These are phyloP conservation scores for Zymoseptoria passerinii DNA, from an alignment of 2,329 filamentous ascomycete genomes.

Conservation along the genomic window DNA sequence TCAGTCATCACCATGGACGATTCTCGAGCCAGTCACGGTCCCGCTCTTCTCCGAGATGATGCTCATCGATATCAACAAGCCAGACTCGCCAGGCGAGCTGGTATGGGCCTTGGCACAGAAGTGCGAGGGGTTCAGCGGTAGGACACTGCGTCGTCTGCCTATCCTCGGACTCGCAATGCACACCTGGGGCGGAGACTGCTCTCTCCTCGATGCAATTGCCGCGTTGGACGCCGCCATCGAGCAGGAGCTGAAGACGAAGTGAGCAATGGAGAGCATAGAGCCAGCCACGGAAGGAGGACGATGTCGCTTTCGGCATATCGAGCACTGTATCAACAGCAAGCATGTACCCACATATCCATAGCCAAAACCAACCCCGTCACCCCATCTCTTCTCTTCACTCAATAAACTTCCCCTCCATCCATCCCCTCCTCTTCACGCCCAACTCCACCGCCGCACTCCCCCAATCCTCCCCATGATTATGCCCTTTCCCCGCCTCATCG, in stretches of 20 bases:
- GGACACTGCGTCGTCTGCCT: slow-evolving; percentile 36
- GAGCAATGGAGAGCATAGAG: background rate
- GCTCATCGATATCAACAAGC: slow-evolving; percentile 12
- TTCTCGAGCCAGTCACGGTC: slow-evolving; percentile 14
- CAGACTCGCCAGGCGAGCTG: slow-evolving; percentile 21
- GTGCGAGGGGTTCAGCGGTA: slow-evolving; percentile 35
- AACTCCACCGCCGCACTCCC: slow-evolving; percentile 89
- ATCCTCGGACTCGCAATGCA: slow-evolving; percentile 36
- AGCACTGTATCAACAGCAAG: background rate
- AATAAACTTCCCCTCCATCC: slow-evolving; percentile 61
- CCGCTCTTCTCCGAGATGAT: slow-evolving; percentile 27
- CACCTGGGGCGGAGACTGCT: slow-evolving; percentile 28
- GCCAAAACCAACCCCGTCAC: background rate
- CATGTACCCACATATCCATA: background rate
- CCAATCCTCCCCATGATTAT: slow-evolving; percentile 98
- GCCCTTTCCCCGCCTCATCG: slow-evolving; percentile 41
- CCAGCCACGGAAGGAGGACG: too few relatives aligned
- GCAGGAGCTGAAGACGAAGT: slow-evolving; percentile 24
- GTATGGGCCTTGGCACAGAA: slow-evolving; percentile 29
- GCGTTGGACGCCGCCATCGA: slow-evolving; percentile 32
- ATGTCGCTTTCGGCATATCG: background rate
- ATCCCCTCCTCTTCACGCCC: slow-evolving; percentile 76
- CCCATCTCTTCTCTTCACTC: slow-evolving; percentile 29
- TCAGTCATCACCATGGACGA: slow-evolving; percentile 6
- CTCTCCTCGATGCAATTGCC: slow-evolving; percentile 31